Evolutionary conservation across 805 yeast species (phyloP), one percentile per base, ranked within the genome.

Genomic region (Wickerhamiella shivajii): DNA sequence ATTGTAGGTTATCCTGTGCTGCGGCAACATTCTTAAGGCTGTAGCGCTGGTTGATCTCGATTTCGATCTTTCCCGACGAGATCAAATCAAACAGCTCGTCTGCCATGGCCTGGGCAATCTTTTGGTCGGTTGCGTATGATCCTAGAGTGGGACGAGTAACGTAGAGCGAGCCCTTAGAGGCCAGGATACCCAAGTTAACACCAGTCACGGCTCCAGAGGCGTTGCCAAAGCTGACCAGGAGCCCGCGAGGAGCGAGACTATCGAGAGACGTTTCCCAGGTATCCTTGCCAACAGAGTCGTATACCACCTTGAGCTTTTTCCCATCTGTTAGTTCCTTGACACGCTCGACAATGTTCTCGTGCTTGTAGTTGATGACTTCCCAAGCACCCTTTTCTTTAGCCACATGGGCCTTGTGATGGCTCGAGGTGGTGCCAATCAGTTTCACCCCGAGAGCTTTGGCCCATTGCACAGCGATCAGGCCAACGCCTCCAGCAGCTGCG

Each of bases 401-500:
- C 22, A 72, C 45, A 34, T 62, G 55, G 43, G 77, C 64, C 56
- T 85, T 85, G 37, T 67, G 92, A 18, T 65, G 69, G 9, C 80
- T 63, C 2, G 95, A 81, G 5, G 92, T 90, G 24, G 78, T 63
- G 3, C 92, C 95, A 56, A 85, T 83, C 29, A 74, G 84, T 42
- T 69, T 74, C 3, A 84, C 95, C 14, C 93, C 93, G 31, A 59
- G 62, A 16, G 56, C 48, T 19, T 63, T 53, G 31, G 77, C 55
- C 55, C 84, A 58, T 53, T 84, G 94, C 31, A 64, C 61, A 34
- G 83, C 58, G 13, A 80, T 44, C 33, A 69, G 64, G 4, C 97
- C 97, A 32, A 80, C 87, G 37, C 96, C 95, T 29, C 96, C 97
- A 3, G 96, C 95, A 6, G 94, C 94, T 3, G 96, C 96, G 60